Conservation (phyloP, 148 eudicot genomes). For the Beta vulgaris region DNA sequence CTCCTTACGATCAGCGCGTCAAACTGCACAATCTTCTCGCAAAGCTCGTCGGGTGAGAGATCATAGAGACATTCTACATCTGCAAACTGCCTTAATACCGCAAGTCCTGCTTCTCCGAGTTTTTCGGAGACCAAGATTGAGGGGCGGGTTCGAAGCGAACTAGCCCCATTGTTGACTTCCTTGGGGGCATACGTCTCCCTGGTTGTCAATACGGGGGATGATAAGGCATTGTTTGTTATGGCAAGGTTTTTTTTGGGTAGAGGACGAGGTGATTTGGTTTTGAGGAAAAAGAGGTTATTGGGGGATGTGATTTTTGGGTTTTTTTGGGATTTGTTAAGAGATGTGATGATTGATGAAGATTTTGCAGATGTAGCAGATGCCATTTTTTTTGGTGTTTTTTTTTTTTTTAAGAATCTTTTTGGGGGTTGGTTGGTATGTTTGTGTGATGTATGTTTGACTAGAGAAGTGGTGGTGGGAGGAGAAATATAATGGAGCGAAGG, state of each 20-base stretch:
- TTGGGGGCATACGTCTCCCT: background rate
- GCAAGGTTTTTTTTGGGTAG: background rate
- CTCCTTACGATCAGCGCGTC: slow-evolving; percentile 85
- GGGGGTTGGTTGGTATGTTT: slow-evolving; percentile 6
- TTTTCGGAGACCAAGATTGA: slow-evolving; percentile 82
- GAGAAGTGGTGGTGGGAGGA: too few relatives aligned
- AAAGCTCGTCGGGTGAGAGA: slow-evolving; percentile 53
- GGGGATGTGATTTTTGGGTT: background rate
- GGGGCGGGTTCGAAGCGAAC: slow-evolving; percentile 24
- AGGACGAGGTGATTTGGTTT: background rate
- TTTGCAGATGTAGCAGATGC: slow-evolving; percentile 20
- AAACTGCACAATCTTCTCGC: slow-evolving; percentile 44
- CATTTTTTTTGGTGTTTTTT: slow-evolving; percentile 1
- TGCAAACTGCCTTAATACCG: slow-evolving; percentile 49
- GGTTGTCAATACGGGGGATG: slow-evolving; percentile 1
- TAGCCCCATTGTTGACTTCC: background rate
- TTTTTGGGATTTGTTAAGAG: background rate
- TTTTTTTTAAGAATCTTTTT: background rate
- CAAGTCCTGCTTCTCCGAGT: slow-evolving; percentile 74
- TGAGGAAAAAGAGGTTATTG: background rate
- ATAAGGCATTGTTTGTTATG: slow-evolving; percentile 9
- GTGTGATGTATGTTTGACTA: too few relatives aligned
- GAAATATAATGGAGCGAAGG: too few relatives aligned
- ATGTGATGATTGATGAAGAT: slow-evolving; percentile 12
- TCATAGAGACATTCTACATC: slow-evolving; percentile 64